Evolutionary conservation across 495 filamentous ascomycete genomes (phyloP), one percentile per base, ranked within the genome.

Genomic region (Halenospora varia): DNA sequence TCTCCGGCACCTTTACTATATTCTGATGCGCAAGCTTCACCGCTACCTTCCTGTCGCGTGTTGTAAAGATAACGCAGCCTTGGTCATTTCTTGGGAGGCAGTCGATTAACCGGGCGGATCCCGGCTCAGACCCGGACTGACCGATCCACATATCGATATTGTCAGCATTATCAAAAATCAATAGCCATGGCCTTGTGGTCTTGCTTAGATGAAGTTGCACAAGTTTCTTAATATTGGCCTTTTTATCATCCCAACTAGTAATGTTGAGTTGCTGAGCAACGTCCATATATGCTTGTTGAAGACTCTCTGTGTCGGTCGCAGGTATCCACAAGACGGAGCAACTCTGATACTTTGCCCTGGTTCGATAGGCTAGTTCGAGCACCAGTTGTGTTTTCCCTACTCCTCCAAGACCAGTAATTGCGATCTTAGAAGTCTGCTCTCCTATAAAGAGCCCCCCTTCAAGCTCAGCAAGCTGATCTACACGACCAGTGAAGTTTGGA

Each of bases 1-100:
- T 74, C 47, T 65, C 66, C 23, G 55, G 29, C 10, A 79, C 64
- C 26, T 63, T 49, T 20, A 71, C 52, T 9, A 65, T 22, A 50
- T 66, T 29, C 8, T 55, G 1, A 13, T 24, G 20, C 2, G 42
- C 26, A 10, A 61, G 47, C 23, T 51, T 56, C 9, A 51, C 35
- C 9, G 25, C 58, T 15, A 19, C 35, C 26, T 52, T 51, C 15
- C 29, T 45, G 35, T 56, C 53, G 9, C 58, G 51, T 13, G 52
- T 56, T 20, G 58, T 61, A 20, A 61, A 51, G 20, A 61, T n/a
- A 18, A 61, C 46, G 22, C 3, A 15, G 17, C 58, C 58, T 4
- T 51, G 15, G 10, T 42, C n/a, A 26, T 35, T 56, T 29, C n/a
- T 26, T 20, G 58, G 58, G 2, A 61, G 26, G 24, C 51, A 56